phyloP scores from a whole-genome alignment of 1,284 basidiomycete genomes.

The Apiotrichum porosum region DNA sequence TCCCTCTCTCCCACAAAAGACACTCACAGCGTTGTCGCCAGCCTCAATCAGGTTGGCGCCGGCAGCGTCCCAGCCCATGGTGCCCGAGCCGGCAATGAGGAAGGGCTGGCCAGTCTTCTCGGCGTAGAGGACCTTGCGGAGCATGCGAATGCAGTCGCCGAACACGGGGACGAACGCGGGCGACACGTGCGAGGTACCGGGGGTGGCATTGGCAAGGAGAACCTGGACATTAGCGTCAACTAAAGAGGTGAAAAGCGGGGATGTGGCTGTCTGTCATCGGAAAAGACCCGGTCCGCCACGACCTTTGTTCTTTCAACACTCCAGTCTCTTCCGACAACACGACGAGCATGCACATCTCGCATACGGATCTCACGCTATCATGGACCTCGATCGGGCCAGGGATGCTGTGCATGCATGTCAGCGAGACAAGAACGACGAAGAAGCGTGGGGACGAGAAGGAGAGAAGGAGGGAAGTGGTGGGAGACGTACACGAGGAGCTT shows the following conservation, averaged over 20 bases:
- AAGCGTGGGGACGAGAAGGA: neutral
- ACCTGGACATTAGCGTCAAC: slow-evolving; percentile 26
- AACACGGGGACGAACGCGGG: slow-evolving; percentile 86
- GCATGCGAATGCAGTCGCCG: slow-evolving; percentile 84
- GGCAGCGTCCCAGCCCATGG: slow-evolving; percentile 76
- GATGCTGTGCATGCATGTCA: slow-evolving; percentile 33
- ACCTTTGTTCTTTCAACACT: too few species aligned
- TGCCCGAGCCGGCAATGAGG: slow-evolving; percentile 88
- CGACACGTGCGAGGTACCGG: slow-evolving; percentile 85
- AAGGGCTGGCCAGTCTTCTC: slow-evolving; percentile 68
- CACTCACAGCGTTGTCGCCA: slow-evolving; percentile 66
- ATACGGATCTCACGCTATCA: slow-evolving; percentile 9
- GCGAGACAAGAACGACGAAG: neutral
- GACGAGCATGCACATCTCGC: too few species aligned
- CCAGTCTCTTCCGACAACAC: neutral
- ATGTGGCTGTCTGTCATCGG: too few species aligned
- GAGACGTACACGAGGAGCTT: slow-evolving; percentile 43
- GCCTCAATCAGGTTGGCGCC: slow-evolving; percentile 74
- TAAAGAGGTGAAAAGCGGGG: neutral
- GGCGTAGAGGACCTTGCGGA: slow-evolving; percentile 72
- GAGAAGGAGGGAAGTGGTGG: neutral
- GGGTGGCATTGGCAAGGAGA: slow-evolving; percentile 51
- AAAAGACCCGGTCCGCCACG: too few species aligned
- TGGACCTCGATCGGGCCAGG: slow-evolving; percentile 49
- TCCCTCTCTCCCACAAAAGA: too few species aligned